Percentiles rank a stretch among this genome's conserved stretches.
Evolutionary conservation across 306 rosid species (phyloP).

Genomic region (Ormosia semicastrata): DNA sequence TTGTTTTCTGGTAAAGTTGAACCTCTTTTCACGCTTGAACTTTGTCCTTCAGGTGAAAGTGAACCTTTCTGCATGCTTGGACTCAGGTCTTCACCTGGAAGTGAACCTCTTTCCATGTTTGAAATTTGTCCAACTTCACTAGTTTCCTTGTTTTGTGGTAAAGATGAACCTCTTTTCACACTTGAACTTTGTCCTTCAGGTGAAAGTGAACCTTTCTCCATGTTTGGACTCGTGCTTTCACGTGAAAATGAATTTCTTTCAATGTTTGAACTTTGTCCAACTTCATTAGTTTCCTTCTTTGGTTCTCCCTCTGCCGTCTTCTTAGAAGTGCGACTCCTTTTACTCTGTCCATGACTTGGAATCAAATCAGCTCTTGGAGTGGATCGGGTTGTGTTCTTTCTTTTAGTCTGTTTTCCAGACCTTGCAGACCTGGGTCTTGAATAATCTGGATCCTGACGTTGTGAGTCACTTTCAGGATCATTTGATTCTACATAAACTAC

Average conservation of each 20-base stretch:
- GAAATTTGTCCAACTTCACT: not conserved
- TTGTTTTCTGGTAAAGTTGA: too few species aligned
- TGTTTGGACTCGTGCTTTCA: not conserved
- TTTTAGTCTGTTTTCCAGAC: not conserved
- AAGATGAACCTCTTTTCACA: too few species aligned
- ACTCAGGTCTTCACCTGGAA: not conserved
- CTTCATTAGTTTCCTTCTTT: not conserved
- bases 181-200: not conserved
- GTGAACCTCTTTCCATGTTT: not conserved
- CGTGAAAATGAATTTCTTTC: not conserved
- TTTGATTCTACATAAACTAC: not conserved
- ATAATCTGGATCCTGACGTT: conserved; percentile 15
- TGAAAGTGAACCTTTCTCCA: not conserved
- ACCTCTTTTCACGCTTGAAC: not conserved
- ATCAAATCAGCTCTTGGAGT: not conserved
- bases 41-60: not conserved
- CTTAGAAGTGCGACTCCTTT: not conserved
- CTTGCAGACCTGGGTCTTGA: not conserved
- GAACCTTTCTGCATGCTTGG: not conserved
- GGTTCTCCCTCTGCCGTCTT: not conserved
- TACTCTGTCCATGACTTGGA: not conserved
- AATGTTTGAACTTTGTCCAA: not conserved
- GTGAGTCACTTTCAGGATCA: conserved; percentile 14
- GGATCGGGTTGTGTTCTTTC: not conserved
- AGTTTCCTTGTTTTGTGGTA: too few species aligned